Base-by-base conservation (phyloP, 1,284 basidiomycete species). In the Entoloma clypeatum region DNA sequence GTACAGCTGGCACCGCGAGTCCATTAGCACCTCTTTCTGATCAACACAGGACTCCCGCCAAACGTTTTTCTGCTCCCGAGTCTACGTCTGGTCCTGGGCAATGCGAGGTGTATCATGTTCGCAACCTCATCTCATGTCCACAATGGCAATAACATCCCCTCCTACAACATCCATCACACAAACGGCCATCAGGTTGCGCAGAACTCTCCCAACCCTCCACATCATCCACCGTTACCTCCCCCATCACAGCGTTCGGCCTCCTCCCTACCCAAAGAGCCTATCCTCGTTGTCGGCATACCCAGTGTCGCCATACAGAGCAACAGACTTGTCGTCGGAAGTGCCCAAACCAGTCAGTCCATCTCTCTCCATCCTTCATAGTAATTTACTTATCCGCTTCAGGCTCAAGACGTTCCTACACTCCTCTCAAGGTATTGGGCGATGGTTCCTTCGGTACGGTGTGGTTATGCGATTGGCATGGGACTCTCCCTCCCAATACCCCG, bases 401-500 rank as follows among this genome's bases (percentile, higher is more conserved):
- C 52, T 80, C 78, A 17, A 72, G 68, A 43, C 73, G 76, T 52
- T 77, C 75, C 17, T 79, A 77, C 53, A 79, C 77, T 27, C 69
- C 80, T 41, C 77, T 95, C 69, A 95, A 95, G 70, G 85, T 87
- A 50, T 79, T 97, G 61, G 93, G 93, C 37, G 93, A 96, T 64
- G 93, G 93, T 43, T 95, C 92, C 5, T 97, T 99, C 60, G 95
- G 95, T 45, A 98, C 93, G 6, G 95, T 99, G 47, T 94, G 90
- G 83, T 77, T 99, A 51, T 98, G 94, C 61, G 96, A 99, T 75
- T 99, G 95, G 95, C 93, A 96, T 74, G 92, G 92, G 58, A 83
- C 87, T 42, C 73, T 99, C 60, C 90, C 90, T 63, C 81, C 88
- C 63, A 86, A 86, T 72, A 88, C 86, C 41, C 80, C 86, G 37